Conservation (phyloP, 345 rosid species). For the Aurinia saxatilis region DNA sequence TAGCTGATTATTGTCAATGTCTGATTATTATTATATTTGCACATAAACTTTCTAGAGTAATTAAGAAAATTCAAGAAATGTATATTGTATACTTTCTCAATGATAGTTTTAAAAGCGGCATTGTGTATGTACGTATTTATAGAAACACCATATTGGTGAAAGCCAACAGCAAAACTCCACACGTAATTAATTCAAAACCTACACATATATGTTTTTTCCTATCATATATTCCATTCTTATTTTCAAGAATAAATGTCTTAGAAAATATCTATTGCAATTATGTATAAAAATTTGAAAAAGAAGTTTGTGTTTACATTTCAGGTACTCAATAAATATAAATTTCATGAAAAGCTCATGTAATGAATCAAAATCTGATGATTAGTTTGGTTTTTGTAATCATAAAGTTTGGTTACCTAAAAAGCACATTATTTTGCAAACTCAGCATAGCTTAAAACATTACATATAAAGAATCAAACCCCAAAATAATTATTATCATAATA, state of each 20-base stretch:
- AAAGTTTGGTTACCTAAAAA: background rate
- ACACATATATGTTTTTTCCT: background rate
- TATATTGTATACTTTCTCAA: background rate
- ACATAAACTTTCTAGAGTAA: too few relatives aligned
- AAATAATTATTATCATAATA: background rate
- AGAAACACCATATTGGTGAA: slow-evolving; percentile 27
- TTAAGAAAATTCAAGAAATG: background rate
- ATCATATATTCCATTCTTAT: slow-evolving; percentile 10
- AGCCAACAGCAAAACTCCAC: slow-evolving; percentile 32
- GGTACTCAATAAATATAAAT: too few relatives aligned
- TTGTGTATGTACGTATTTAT: slow-evolving; percentile 18
- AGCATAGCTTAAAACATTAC: background rate
- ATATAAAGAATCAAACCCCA: background rate
- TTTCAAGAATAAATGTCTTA: background rate
- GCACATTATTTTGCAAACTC: background rate
- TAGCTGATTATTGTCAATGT: too few relatives aligned
- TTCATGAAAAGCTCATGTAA: too few relatives aligned
- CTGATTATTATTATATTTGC: too few relatives aligned
- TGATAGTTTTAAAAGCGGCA: slow-evolving; percentile 13
- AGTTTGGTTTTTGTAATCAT: too few relatives aligned
- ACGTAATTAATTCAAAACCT: slow-evolving; percentile 19
- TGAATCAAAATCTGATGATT: too few relatives aligned
- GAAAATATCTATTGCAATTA: slow-evolving; percentile 12
- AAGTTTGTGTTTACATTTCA: too few relatives aligned
- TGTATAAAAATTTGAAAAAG: background rate